Conservation (phyloP, 2,329 filamentous ascomycete genomes). For the Penicillium sp. region DNA sequence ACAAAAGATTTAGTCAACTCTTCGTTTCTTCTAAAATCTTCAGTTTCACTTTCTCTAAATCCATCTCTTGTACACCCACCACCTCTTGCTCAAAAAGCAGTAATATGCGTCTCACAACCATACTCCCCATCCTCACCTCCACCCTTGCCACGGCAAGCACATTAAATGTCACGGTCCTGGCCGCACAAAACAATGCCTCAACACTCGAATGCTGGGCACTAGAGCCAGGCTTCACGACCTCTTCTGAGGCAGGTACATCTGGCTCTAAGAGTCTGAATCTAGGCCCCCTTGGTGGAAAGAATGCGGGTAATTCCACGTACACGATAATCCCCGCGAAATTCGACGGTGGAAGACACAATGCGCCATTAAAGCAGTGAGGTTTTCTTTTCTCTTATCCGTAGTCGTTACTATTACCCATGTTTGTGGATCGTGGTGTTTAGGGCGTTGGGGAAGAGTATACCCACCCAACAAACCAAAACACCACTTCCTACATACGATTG, state of each 20-base stretch:
- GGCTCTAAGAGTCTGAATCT: constrained; percentile 34
- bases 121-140: constrained; percentile 12
- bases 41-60: background rate
- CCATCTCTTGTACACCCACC: background rate
- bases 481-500: background rate
- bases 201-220: constrained; percentile 51
- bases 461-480: background rate
- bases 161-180: constrained; percentile 47
- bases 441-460: background rate
- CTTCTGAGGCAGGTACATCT: constrained; percentile 31
- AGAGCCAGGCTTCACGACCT: constrained; percentile 34
- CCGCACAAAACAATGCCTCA: constrained; percentile 39
- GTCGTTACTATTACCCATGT: background rate
- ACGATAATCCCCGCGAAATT: constrained; percentile 38
- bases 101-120: constrained; percentile 14
- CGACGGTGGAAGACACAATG: constrained; percentile 45
- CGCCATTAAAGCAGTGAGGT: constrained; percentile 44
- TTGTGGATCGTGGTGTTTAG: background rate
- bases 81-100: background rate
- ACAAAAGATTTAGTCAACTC: background rate
- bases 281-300: constrained; percentile 25
- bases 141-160: constrained; percentile 16
- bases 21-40: background rate
- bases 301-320: constrained; percentile 35
- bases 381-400: background rate